Percentiles rank a stretch among this genome's conserved stretches.
Evolutionary conservation across 331 rosid genomes (phyloP).

Genomic region (Quercus phellos): DNA sequence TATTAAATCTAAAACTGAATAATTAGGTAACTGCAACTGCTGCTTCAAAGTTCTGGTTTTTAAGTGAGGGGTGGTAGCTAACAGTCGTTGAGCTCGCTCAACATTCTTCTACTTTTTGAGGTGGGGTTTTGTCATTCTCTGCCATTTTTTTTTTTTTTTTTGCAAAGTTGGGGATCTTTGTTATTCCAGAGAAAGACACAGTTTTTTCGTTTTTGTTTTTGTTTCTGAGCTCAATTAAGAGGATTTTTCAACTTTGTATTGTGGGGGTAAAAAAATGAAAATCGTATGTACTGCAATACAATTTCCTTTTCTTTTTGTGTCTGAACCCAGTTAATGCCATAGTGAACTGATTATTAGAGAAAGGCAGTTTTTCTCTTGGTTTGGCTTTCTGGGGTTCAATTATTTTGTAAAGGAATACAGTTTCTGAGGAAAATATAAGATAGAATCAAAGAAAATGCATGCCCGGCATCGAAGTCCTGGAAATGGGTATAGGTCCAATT

Average conservation of each 20-base stretch:
- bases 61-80: not conserved
- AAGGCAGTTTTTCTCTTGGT: not conserved
- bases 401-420: not conserved
- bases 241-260: not conserved
- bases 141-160: not conserved
- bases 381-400: not conserved
- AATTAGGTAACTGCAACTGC: not conserved
- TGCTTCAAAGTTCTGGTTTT: not conserved
- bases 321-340: not conserved
- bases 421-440: not conserved
- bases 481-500: conserved; percentile 53
- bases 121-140: not conserved
- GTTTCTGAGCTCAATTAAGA: not conserved
- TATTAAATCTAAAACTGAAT: too few species aligned
- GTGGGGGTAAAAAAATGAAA: not conserved
- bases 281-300: not conserved
- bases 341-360: not conserved
- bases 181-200: not conserved
- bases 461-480: conserved; percentile 52
- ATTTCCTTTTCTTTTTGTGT: not conserved
- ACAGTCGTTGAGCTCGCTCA: conserved; percentile 1
- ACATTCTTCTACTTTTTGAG: not conserved
- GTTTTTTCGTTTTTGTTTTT: not conserved
- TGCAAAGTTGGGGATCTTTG: not conserved
- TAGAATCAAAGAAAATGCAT: conserved; percentile 18